phyloP scores from a whole-genome alignment of 163 green algal genomes.

The Smithsoniella earleae region DNA sequence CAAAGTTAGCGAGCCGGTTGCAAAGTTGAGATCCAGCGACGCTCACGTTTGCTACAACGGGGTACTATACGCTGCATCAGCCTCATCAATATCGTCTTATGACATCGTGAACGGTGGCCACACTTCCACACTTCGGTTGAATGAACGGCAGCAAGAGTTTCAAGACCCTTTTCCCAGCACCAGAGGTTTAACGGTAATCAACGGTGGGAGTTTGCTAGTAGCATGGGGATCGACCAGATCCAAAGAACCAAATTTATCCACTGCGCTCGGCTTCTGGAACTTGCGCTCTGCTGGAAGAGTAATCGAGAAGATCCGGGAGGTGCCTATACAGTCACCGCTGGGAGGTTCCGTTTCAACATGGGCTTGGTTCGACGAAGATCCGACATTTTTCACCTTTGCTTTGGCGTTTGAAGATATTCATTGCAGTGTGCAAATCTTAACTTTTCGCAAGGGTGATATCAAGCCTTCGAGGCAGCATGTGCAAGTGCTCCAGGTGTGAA shows the following conservation, averaged over 20 bases:
- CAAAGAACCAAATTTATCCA: background rate
- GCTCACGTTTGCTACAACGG: background rate
- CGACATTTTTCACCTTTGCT: conserved; percentile 1
- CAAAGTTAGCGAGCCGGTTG: background rate
- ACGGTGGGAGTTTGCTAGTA: background rate
- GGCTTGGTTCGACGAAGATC: conserved; percentile 9
- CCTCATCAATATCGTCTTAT: background rate
- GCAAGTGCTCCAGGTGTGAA: background rate
- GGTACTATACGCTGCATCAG: conserved; percentile 16
- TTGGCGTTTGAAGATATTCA: conserved; percentile 22
- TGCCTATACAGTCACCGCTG: background rate
- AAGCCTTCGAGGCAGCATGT: background rate
- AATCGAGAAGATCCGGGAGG: conserved; percentile 1
- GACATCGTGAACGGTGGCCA: background rate
- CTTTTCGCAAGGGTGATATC: conserved; percentile 18
- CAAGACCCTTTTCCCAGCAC: background rate
- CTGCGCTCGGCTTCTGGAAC: conserved; percentile 6
- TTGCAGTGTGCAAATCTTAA: conserved; percentile 26
- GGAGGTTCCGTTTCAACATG: background rate
- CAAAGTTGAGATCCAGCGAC: background rate
- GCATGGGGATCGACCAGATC: background rate
- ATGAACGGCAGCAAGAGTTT: background rate
- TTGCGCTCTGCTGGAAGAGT: background rate
- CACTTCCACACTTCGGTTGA: background rate
- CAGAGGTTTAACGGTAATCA: background rate